These are phyloP conservation scores for Gautieria morchelliformis DNA, from an alignment of 768 basidiomycete species.

Conservation along the genomic window DNA sequence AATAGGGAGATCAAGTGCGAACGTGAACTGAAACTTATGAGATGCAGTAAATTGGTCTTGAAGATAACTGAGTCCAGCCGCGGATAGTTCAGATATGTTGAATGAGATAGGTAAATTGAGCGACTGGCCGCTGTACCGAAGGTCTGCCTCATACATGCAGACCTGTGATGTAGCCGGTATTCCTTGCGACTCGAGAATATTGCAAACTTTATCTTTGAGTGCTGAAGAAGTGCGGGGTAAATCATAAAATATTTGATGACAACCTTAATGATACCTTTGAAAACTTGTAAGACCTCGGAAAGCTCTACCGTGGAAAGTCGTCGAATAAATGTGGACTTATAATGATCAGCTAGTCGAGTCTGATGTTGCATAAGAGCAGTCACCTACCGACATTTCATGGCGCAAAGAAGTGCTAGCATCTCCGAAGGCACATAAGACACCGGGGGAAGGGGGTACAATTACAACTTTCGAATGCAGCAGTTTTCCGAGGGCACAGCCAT, in stretches of 20 bases:
- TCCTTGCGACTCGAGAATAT: too few species aligned
- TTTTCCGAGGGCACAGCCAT: constrained; percentile 16
- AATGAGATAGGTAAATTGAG: too few species aligned
- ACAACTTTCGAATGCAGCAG: constrained; percentile 19
- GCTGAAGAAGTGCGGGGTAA: too few species aligned
- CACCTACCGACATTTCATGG: constrained; percentile 19
- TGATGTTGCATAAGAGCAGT: constrained; percentile 1
- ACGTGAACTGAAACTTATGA: too few species aligned
- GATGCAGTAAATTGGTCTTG: not conserved
- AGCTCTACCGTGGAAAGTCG: constrained; percentile 13
- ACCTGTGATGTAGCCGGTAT: too few species aligned
- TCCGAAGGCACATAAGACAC: constrained; percentile 24
- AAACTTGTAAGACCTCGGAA: constrained; percentile 11
- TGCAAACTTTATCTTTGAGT: too few species aligned
- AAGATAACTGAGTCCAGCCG: not conserved
- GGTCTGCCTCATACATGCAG: too few species aligned
- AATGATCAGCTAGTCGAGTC: not conserved
- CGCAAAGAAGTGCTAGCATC: constrained; percentile 21
- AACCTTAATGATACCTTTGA: too few species aligned
- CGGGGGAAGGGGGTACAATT: constrained; percentile 22
- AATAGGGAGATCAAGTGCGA: too few species aligned
- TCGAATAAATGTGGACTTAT: not conserved
- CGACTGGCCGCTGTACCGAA: too few species aligned
- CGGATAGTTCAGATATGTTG: not conserved
- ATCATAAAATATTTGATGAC: too few species aligned